These are phyloP conservation scores for Pythium periplocum DNA, from an alignment of 352 stramenopile species.

Conservation along the genomic window DNA sequence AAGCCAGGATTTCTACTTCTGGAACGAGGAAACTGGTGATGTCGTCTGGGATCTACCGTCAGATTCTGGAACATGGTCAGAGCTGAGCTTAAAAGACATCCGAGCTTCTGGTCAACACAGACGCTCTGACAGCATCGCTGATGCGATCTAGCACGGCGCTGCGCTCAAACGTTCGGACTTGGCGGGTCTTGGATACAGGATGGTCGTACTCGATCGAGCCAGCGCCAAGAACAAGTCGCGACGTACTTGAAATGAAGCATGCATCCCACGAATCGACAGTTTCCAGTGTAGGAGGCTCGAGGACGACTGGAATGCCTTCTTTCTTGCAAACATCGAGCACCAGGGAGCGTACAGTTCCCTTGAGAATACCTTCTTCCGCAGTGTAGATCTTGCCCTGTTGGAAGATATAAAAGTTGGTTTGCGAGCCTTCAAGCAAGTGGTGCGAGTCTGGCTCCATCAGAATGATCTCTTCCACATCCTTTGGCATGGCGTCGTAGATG, in stretches of 20 bases:
- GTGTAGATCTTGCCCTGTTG: conserved; percentile 51
- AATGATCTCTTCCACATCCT: conserved; percentile 76
- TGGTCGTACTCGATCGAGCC: conserved; percentile 45
- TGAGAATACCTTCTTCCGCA: conserved; percentile 65
- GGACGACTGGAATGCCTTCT: conserved; percentile 44
- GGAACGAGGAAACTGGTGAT: conserved; percentile 22
- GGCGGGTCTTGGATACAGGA: conserved; percentile 20
- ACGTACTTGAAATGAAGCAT: conserved; percentile 84
- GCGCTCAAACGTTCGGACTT: conserved; percentile 24
- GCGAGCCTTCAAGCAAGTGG: conserved; percentile 64
- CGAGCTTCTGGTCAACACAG: conserved; percentile 49
- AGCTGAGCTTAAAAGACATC: conserved; percentile 37
- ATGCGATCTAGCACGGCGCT: conserved; percentile 45
- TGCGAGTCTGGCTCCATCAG: conserved; percentile 68
- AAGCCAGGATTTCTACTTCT: conserved; percentile 17
- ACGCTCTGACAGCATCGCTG: conserved; percentile 32
- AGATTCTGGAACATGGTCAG: neutral
- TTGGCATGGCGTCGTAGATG: conserved; percentile 65
- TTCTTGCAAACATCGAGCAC: conserved; percentile 61
- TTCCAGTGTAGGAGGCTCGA: conserved; percentile 47
- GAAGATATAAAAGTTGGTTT: conserved; percentile 83
- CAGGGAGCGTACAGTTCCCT: conserved; percentile 68
- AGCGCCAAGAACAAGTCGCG: conserved; percentile 63
- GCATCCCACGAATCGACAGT: conserved; percentile 58
- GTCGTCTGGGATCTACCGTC: conserved; percentile 10